Evolutionary conservation across 768 basidiomycete species (phyloP).

Genomic region (Flagelloscypha sp.): DNA sequence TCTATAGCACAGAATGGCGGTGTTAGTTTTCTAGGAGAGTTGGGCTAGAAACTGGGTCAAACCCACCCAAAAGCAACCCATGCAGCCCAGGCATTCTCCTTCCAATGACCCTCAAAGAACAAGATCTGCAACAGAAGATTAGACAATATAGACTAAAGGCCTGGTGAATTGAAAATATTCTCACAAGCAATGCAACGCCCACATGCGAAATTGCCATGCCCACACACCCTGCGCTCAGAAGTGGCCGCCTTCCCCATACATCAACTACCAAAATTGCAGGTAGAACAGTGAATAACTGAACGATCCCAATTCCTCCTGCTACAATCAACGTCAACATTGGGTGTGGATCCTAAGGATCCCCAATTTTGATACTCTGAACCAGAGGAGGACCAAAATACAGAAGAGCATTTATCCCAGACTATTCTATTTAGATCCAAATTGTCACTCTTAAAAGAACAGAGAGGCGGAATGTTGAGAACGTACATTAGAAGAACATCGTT

Average conservation of each 20-base stretch:
- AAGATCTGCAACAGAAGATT: constrained; percentile 29
- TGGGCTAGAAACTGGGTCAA: constrained; percentile 1
- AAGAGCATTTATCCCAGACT: constrained; percentile 81
- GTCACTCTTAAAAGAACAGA: no score
- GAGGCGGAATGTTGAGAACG: no score
- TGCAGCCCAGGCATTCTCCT: constrained; percentile 45
- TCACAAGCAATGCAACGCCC: constrained; percentile 54
- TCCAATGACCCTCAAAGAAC: constrained; percentile 49
- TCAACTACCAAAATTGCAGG: constrained; percentile 72
- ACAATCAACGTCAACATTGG: constrained; percentile 56
- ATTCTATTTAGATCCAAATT: constrained; percentile 45
- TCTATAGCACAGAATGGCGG: no score
- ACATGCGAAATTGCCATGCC: constrained; percentile 62
- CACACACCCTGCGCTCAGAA: constrained; percentile 56
- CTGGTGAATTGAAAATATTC: no score
- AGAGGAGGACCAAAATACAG: constrained; percentile 77
- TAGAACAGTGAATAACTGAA: constrained; percentile 68
- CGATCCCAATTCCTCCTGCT: constrained; percentile 70
- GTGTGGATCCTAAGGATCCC: no score
- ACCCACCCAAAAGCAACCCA: constrained; percentile 64
- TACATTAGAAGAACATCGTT: constrained; percentile 83
- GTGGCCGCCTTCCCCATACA: constrained; percentile 49
- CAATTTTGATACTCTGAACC: constrained; percentile 56
- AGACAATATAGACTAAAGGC: constrained; percentile 5
- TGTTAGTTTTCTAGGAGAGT: no score